Evolutionary conservation across 106 monocot species (phyloP).

Genomic region (Acorus gramineus): DNA sequence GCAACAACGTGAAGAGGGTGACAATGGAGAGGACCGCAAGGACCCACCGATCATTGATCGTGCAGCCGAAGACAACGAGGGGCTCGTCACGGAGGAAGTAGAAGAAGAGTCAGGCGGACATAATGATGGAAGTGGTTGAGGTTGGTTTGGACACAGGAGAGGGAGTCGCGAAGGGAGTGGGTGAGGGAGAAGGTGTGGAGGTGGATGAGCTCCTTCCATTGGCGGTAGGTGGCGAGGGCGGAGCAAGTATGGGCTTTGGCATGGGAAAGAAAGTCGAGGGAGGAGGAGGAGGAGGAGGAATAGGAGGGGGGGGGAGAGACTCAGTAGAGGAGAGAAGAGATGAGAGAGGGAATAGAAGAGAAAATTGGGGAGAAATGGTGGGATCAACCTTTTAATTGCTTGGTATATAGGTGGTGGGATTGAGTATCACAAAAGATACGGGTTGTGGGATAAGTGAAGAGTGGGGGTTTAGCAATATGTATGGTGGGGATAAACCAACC

Average conservation of each 20-base stretch:
- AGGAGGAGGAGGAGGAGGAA: background rate
- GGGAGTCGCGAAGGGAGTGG: slow-evolving; percentile 32
- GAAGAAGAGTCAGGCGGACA: slow-evolving; percentile 58
- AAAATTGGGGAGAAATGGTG: too few relatives aligned
- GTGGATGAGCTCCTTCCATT: slow-evolving; percentile 58
- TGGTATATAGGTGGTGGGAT: too few relatives aligned
- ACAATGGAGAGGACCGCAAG: slow-evolving; percentile 40
- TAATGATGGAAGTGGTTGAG: slow-evolving; percentile 62
- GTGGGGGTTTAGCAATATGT: too few relatives aligned
- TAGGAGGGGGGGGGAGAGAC: too few relatives aligned
- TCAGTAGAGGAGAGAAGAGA: too few relatives aligned
- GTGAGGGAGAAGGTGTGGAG: slow-evolving; percentile 42
- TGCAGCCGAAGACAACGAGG: slow-evolving; percentile 29
- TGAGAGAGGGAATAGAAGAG: too few relatives aligned
- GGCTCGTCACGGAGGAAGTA: slow-evolving; percentile 69
- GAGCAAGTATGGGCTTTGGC: slow-evolving; percentile 20
- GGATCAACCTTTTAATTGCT: too few relatives aligned
- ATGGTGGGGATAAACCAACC: too few relatives aligned
- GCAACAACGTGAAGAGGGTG: slow-evolving; percentile 53
- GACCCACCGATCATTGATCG: slow-evolving; percentile 47
- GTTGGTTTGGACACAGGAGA: slow-evolving; percentile 45
- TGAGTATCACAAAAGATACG: too few relatives aligned
- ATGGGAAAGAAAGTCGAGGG: slow-evolving; percentile 14
- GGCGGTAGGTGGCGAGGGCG: slow-evolving; percentile 33
- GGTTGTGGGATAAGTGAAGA: too few relatives aligned